phyloP scores from a whole-genome alignment of 768 basidiomycete species.

The Kwoniella pini region DNA sequence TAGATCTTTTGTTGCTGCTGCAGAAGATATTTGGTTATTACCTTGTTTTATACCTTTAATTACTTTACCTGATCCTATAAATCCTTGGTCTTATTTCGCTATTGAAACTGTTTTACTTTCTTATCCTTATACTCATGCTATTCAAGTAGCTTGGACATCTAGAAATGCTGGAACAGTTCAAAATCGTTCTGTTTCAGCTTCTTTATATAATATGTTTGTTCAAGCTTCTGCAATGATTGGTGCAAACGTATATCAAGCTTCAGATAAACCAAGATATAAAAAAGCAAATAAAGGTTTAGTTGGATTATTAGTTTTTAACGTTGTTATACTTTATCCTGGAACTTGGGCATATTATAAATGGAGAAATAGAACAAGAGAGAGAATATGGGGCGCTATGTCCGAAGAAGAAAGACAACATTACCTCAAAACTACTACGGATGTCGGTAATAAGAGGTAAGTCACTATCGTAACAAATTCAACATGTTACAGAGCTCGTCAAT shows the following conservation, averaged over 20 bases:
- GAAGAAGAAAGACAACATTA: conserved; percentile 47
- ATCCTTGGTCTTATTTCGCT: conserved; percentile 50
- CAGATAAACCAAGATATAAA: conserved; percentile 21
- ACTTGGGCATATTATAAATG: conserved; percentile 47
- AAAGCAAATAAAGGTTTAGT: conserved; percentile 50
- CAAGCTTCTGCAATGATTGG: conserved; percentile 49
- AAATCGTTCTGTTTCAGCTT: conserved; percentile 49
- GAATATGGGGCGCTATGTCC: conserved; percentile 46
- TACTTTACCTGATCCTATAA: conserved; percentile 24
- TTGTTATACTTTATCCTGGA: conserved; percentile 45
- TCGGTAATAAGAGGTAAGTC: conserved; percentile 41
- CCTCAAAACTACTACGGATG: conserved; percentile 51
- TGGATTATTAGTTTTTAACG: conserved; percentile 49
- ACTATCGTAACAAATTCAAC: neutral
- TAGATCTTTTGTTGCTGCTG: conserved; percentile 30
- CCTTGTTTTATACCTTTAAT: conserved; percentile 47
- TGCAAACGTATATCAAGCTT: conserved; percentile 29
- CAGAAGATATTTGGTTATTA: conserved; percentile 52
- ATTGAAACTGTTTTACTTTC: conserved; percentile 47
- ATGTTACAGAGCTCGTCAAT: neutral
- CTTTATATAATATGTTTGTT: conserved; percentile 52
- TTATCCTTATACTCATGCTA: conserved; percentile 51
- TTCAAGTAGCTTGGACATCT: conserved; percentile 52
- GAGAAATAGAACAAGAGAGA: conserved; percentile 40
- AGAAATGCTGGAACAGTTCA: conserved; percentile 49